Evolutionary conservation across 257 asterid species (phyloP).

Genomic region (Forsythia viridissima): DNA sequence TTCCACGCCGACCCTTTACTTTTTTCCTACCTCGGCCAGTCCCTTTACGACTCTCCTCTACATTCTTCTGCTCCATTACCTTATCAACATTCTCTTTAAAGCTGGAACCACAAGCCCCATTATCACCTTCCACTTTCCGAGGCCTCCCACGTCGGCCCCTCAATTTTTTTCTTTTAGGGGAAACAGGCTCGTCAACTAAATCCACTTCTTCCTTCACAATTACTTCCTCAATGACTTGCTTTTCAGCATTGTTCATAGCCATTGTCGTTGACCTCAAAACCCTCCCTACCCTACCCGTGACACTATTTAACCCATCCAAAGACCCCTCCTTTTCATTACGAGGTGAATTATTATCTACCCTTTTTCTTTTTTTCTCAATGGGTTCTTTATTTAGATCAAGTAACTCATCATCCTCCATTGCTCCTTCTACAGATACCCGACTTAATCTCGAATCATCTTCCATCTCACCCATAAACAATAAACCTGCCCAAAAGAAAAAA

Average conservation of each 20-base stretch:
- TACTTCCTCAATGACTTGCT: constrained; percentile 38
- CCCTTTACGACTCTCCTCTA: constrained; percentile 15
- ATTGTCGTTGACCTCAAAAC: constrained; percentile 77
- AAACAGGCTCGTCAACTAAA: constrained; percentile 6
- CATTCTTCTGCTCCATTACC: constrained; percentile 10
- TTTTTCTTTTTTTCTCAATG: constrained; percentile 48
- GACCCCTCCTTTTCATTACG: constrained; percentile 28
- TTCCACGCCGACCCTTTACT: constrained; percentile 36
- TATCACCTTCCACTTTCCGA: constrained; percentile 23
- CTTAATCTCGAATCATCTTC: constrained; percentile 20
- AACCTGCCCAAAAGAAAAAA: constrained; percentile 29
- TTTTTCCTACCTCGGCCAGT: constrained; percentile 24
- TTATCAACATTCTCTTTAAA: constrained; percentile 11
- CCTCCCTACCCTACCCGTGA: constrained; percentile 61
- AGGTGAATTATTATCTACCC: constrained; percentile 30
- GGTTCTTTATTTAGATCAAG: constrained; percentile 59
- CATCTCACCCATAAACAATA: constrained; percentile 23
- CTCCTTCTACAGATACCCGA: neutral
- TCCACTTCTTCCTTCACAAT: constrained; percentile 26
- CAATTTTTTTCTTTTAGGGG: constrained; percentile 15
- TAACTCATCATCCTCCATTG: constrained; percentile 26
- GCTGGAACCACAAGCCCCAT: constrained; percentile 19
- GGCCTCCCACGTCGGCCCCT: constrained; percentile 42
- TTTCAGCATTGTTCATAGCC: constrained; percentile 48
- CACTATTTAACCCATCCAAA: constrained; percentile 34